Base-by-base conservation (phyloP, 768 basidiomycete species). In the Coprinopsis cinerea region DNA sequence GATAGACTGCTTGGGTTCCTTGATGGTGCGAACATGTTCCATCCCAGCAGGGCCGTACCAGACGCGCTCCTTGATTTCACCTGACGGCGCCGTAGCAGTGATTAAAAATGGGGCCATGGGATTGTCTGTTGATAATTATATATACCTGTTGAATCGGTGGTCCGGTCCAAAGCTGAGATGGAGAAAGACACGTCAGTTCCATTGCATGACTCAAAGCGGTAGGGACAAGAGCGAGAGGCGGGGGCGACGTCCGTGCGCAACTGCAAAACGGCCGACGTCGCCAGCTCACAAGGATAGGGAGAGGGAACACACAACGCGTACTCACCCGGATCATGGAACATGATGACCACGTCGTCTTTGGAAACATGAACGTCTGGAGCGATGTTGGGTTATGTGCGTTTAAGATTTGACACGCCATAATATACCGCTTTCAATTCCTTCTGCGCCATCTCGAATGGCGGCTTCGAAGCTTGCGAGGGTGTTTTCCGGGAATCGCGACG, bases 391-490 rank as follows among this genome's bases (percentile, higher is more conserved):
- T 74, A 82, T 69, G 74, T 67, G 67, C 54, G 55, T 58, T 56
- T 55, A 53, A 69, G 63, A 59, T 58, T 47, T 59, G 59, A 65
- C 66, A 62, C 59, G 64, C 61, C 62, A 55, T 59, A 72, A 69
- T 81, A 70, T 93, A 96, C 95, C 94, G 65, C 90, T 93, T 79
- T 99, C 95, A 61, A 99, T 95, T 58, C 77, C 94, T 64, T 99
- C 92, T 40, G 92, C 87, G 53, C 95, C 95, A 71, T 96, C 93
- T 41, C 83, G 82, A 54, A 96, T 92, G 62, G 95, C 95, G 55
- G 88, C 89, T 64, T 91, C 84, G 69, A 98, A 98, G 70, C 89
- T 92, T 28, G 90, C 90, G 55, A 93, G 79, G 43, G 93, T 95
- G 74, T 98, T 98, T 69, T 98, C 95, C 3, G 92, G 91, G 67